Percentiles rank a stretch among this genome's conserved stretches.
Evolutionary conservation across 129 eudicot species (phyloP).

Genomic region (Daucus carota): DH1_v3.0 NC_030386.2:22381001-22381500

Average conservation of each 20-base stretch:
- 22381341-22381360: slow-evolving; percentile 6
- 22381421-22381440: slow-evolving; percentile 35
- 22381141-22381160: not conserved
- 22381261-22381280: slow-evolving; percentile 27
- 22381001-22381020: not conserved
- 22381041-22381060: not conserved
- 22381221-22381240: not conserved
- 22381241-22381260: not conserved
- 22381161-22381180: not conserved
- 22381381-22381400: slow-evolving; percentile 22
- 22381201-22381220: not conserved
- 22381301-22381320: slow-evolving; percentile 37
- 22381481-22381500: not conserved
- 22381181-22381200: not conserved
- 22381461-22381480: slow-evolving; percentile 41
- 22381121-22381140: not conserved
- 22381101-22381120: not conserved
- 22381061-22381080: not conserved
- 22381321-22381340: slow-evolving; percentile 23
- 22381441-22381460: slow-evolving; percentile 47
- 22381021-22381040: not conserved
- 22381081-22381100: not conserved
- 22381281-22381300: slow-evolving; percentile 41
- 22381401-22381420: slow-evolving; percentile 21
- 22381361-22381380: slow-evolving; percentile 9